phyloP scores from a whole-genome alignment of 2,329 filamentous ascomycete species.

The Aspergillus latus region DNA sequence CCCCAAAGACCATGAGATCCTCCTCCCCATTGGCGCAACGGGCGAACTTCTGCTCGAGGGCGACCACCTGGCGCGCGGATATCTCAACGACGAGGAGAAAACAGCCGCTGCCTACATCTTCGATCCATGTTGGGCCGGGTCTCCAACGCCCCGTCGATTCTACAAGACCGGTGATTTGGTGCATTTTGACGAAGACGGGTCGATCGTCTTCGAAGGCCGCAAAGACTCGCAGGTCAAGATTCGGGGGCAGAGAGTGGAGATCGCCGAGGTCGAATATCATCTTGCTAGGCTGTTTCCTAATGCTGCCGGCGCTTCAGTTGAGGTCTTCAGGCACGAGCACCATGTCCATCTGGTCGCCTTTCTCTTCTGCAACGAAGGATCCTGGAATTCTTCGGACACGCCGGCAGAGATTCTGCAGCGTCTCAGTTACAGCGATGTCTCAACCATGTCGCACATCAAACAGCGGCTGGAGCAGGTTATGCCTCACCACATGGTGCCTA shows the following conservation, averaged over 20 bases:
- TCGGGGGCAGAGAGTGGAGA: constrained; percentile 1
- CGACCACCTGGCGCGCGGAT: background rate
- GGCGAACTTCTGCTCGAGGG: background rate
- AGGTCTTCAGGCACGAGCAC: background rate
- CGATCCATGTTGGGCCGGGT: background rate
- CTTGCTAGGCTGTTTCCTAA: background rate
- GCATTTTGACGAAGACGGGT: background rate
- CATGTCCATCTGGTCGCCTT: background rate
- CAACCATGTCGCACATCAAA: background rate
- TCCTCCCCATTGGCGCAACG: background rate
- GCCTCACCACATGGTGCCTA: background rate
- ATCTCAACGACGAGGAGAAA: background rate
- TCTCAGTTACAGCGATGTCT: background rate
- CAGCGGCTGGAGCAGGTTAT: background rate
- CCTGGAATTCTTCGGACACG: background rate
- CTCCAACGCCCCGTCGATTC: background rate
- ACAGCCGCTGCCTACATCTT: background rate
- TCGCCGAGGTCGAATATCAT: background rate
- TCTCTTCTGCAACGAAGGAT: background rate
- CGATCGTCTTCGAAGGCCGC: background rate
- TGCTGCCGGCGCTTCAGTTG: background rate
- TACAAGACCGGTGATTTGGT: constrained; percentile 4
- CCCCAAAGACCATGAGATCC: background rate
- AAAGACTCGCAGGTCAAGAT: constrained; percentile 12
- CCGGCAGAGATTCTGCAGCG: background rate